Conservation (phyloP, 441 rosid genomes). For the Jatropha podagrica region DNA sequence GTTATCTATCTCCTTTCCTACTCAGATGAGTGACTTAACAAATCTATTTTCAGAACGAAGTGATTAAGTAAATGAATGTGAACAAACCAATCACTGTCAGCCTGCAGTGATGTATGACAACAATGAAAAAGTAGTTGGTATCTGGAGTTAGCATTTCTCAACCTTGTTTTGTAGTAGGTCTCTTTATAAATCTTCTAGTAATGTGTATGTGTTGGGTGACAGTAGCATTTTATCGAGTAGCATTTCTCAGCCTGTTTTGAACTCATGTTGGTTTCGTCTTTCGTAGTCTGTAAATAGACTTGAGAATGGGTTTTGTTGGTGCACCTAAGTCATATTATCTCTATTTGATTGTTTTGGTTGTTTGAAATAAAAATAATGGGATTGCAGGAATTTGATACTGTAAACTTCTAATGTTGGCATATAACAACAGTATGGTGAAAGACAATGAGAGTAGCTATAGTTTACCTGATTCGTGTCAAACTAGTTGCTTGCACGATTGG, state of each 20-base stretch:
- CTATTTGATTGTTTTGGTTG: not conserved
- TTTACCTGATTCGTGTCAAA: not conserved
- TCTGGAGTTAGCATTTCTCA: not conserved
- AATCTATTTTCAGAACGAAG: not conserved
- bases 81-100: not conserved
- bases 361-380: not conserved
- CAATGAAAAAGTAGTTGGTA: not conserved
- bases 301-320: not conserved
- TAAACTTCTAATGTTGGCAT: not conserved
- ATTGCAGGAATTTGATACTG: not conserved
- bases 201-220: not conserved
- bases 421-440: not conserved
- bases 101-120: not conserved
- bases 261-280: not conserved
- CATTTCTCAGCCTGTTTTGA: not conserved
- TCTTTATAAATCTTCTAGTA: not conserved
- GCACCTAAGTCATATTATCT: not conserved
- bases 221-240: not conserved
- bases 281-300: not conserved
- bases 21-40: not conserved
- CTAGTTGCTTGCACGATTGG: not conserved
- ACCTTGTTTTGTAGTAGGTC: not conserved
- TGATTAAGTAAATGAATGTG: not conserved
- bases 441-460: not conserved
- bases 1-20: constrained; percentile 6